A percentile compares a stretch with the other conserved stretches of the same genome.
Conservation (phyloP, 1,284 basidiomycete genomes). For the Pseudozyma tsukubaensis region DNA sequence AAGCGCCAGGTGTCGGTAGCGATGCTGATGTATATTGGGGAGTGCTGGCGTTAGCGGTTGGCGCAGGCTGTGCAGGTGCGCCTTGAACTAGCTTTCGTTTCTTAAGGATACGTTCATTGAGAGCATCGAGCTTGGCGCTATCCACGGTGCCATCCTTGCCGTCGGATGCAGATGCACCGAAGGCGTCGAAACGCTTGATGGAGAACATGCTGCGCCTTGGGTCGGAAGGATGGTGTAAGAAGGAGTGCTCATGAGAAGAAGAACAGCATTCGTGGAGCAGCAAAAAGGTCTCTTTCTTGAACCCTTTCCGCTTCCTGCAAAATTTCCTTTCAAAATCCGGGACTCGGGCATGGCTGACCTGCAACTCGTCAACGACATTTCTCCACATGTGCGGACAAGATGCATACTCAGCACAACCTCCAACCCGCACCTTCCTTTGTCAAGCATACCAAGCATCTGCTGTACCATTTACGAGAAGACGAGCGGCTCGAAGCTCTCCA, state of each 20-base stretch:
- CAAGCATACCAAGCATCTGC: neutral
- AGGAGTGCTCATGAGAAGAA: neutral
- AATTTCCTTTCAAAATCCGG: constrained; percentile 10
- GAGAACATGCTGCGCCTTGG: constrained; percentile 41
- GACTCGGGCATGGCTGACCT: constrained; percentile 17
- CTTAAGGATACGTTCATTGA: constrained; percentile 50
- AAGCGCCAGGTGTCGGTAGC: constrained; percentile 7
- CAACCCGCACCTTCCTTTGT: too few relatives aligned
- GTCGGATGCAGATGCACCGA: constrained; percentile 9
- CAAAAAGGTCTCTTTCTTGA: constrained; percentile 4
- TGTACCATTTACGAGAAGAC: neutral
- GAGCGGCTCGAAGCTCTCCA: too few relatives aligned
- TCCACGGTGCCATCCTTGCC: constrained; percentile 14
- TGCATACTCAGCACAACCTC: constrained; percentile 10
- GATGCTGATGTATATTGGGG: neutral
- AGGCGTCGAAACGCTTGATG: constrained; percentile 56
- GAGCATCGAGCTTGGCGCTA: constrained; percentile 48
- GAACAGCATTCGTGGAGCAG: too few relatives aligned
- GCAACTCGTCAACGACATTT: constrained; percentile 3
- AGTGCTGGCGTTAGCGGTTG: neutral
- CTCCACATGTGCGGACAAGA: constrained; percentile 2
- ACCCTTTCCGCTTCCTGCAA: neutral
- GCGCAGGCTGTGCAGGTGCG: constrained; percentile 4
- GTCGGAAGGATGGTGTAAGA: neutral
- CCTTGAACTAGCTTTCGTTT: constrained; percentile 37